These are phyloP conservation scores for Annulohypoxylon maeteangense DNA, from an alignment of 495 filamentous ascomycete genomes.

Conservation along the genomic window DNA sequence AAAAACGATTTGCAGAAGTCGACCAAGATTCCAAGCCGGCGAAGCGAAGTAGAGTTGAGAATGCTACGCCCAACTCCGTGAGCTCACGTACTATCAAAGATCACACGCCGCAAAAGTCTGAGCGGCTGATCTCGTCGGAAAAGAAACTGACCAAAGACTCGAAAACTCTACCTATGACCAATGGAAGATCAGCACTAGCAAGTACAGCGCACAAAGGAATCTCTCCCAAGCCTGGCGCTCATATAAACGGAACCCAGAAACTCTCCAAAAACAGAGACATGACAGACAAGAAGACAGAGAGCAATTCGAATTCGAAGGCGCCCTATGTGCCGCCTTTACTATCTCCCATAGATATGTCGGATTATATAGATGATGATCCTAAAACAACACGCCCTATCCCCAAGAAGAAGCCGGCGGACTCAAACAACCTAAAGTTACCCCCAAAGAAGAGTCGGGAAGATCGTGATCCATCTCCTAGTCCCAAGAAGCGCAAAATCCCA, in stretches of 20 bases:
- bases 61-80: slow-evolving; percentile 39
- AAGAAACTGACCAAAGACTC: slow-evolving; percentile 44
- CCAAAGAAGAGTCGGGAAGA: slow-evolving; percentile 48
- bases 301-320: slow-evolving; percentile 38
- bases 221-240: slow-evolving; percentile 51
- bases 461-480: slow-evolving; percentile 46
- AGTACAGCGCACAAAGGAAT: slow-evolving; percentile 48
- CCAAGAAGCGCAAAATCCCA: slow-evolving; percentile 56
- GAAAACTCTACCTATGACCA: slow-evolving; percentile 45
- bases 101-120: slow-evolving; percentile 34
- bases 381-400: slow-evolving; percentile 41
- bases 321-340: slow-evolving; percentile 51
- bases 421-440: slow-evolving; percentile 36
- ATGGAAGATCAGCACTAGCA: slow-evolving; percentile 49
- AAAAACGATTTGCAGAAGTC: slow-evolving; percentile 52
- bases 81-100: slow-evolving; percentile 42
- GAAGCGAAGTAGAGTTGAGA: slow-evolving; percentile 55
- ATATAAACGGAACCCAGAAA: slow-evolving; percentile 54
- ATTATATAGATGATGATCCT: slow-evolving; percentile 47
- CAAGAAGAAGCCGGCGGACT: slow-evolving; percentile 45
- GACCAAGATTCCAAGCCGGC: slow-evolving; percentile 49
- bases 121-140: slow-evolving; percentile 37
- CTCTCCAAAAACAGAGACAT: slow-evolving; percentile 45
- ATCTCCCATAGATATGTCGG: slow-evolving; percentile 55
- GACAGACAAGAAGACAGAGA: slow-evolving; percentile 52